Base-by-base conservation (phyloP, 169 alveolate genomes). In the Plasmodium vinckei region DNA sequence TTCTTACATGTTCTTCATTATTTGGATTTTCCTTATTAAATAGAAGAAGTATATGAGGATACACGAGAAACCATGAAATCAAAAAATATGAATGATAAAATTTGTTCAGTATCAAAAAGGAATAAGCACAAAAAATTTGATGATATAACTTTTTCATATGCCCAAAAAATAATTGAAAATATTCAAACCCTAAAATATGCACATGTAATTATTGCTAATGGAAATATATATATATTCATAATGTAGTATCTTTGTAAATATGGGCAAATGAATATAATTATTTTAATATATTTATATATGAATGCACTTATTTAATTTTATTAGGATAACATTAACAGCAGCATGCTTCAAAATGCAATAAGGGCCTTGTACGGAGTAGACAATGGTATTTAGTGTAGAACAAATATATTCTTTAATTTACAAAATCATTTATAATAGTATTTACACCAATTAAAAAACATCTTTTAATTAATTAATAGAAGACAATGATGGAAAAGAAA, bases 111-210 rank as follows among this genome's bases (percentile, higher is more conserved):
- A 67, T 23, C 70, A n/a, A 57, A 67, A 69, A 15, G 12, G 13
- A 86, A 69, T 64, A 86, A 70, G 53, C n/a, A 59, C 46, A 70
- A 59, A 57, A 46, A 27, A 69, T 63, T 86, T 49, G 91, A 86
- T 60, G 87, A 71, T 60, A 2, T 86, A 49, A 86, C 91, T 44
- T 86, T 86, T 23, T 69, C 91, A 49, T 63, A 86, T 12, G 87
- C 91, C 59, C 91, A 86, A 71, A 86, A 86, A 69, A 86, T 86
- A 86, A 69, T 68, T 86, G 91, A 86, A 15, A 86, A 86, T 39
- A 86, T 86, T 63, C 87, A 86, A 65, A 59, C 10, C 61, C 61
- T 70, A 54, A 68, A 86, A 86, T 60, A 86, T 21, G 39, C 87
- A 47, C 60, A 86, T 51, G 91, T 86, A 86, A 70, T 68, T 51